phyloP scores from a whole-genome alignment of 2,329 filamentous ascomycete genomes.

The Hortaea sp. region DNA sequence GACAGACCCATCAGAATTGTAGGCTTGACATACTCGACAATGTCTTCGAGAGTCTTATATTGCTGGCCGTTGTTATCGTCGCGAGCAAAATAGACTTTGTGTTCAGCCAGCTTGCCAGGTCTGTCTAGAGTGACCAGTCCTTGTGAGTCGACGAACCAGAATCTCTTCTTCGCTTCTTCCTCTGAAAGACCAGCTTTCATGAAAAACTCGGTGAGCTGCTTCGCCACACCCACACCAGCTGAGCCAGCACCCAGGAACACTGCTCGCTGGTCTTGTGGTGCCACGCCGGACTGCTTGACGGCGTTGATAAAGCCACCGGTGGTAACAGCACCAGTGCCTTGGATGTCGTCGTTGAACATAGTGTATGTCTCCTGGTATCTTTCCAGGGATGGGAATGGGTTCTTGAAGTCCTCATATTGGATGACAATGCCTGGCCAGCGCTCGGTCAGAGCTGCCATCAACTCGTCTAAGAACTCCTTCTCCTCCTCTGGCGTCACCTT shows the following conservation, averaged over 20 bases:
- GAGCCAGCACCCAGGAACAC: constrained; percentile 95
- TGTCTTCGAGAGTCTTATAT: constrained; percentile 71
- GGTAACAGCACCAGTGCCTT: constrained; percentile 92
- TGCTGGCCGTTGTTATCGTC: constrained; percentile 56
- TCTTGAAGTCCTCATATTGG: constrained; percentile 97
- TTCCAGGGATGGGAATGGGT: constrained; percentile 87
- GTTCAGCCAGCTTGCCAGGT: constrained; percentile 81
- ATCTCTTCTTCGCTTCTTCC: constrained; percentile 76
- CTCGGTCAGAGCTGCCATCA: constrained; percentile 85
- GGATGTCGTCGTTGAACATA: constrained; percentile 98
- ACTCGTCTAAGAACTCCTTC: constrained; percentile 89
- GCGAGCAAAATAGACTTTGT: constrained; percentile 62
- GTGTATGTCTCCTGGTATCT: constrained; percentile 81
- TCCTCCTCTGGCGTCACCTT: constrained; percentile 70
- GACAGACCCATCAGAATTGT: constrained; percentile 91
- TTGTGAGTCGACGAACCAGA: constrained; percentile 88
- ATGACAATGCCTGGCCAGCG: constrained; percentile 65
- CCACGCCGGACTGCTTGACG: constrained; percentile 76
- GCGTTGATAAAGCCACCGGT: constrained; percentile 67
- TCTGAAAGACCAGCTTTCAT: constrained; percentile 83
- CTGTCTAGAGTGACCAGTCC: constrained; percentile 89
- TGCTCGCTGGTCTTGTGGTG: constrained; percentile 79
- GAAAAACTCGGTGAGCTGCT: constrained; percentile 96
- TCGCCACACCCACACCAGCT: constrained; percentile 92
- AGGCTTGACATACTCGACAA: constrained; percentile 90